Evolutionary conservation across 495 filamentous ascomycete species (phyloP).

Genomic region (Xylaria longipes): DNA sequence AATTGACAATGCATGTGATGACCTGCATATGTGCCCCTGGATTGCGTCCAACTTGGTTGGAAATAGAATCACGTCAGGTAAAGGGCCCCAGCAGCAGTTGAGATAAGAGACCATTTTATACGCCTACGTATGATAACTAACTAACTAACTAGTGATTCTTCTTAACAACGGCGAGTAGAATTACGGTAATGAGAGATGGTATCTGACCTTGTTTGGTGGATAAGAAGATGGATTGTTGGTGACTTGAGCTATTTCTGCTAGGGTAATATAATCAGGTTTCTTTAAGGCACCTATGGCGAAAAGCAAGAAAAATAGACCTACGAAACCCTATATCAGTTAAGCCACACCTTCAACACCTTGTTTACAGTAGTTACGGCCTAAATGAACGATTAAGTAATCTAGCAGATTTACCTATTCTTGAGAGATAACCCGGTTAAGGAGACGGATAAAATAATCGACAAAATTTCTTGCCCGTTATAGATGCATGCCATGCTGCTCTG

Average conservation of each 20-base stretch:
- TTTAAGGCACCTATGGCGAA: background rate
- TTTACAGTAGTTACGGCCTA: background rate
- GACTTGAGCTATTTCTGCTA: background rate
- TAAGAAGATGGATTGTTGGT: background rate
- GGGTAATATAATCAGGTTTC: background rate
- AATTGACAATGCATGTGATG: background rate
- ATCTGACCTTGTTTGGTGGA: background rate
- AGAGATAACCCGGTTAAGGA: background rate
- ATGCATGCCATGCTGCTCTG: background rate
- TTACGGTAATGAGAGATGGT: background rate
- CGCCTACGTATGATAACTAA: background rate
- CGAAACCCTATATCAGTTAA: background rate
- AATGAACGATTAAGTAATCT: background rate
- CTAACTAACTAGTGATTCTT: background rate
- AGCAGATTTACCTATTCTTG: background rate
- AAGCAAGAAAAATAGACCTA: background rate
- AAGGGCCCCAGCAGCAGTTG: background rate
- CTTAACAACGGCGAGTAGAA: background rate
- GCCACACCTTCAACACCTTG: background rate
- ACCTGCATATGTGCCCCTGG: slow-evolving; percentile 7
- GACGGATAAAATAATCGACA: background rate
- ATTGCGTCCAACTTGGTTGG: background rate
- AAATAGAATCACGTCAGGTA: slow-evolving; percentile 5
- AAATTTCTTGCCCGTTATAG: background rate
- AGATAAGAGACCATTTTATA: background rate